phyloP scores from a whole-genome alignment of 148 eudicot species.

The Heliamphora exappendiculata region DNA sequence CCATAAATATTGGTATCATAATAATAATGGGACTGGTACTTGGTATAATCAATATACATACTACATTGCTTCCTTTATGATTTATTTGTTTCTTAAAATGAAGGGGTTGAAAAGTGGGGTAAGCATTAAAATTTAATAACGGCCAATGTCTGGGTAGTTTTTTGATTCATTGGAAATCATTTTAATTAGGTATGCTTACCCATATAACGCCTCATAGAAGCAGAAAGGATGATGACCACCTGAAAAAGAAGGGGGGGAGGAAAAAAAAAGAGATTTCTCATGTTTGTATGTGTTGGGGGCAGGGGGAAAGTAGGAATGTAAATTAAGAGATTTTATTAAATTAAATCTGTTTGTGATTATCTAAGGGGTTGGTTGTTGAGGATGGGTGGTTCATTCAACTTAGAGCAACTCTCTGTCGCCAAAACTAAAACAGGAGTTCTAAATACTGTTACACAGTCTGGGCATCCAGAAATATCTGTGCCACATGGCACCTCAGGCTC shows the following conservation, averaged over 20 bases:
- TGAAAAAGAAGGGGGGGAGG: neutral
- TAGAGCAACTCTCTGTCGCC: neutral
- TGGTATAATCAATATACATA: too few relatives aligned
- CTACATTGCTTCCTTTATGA: too few relatives aligned
- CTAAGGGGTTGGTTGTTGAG: neutral
- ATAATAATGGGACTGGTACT: too few relatives aligned
- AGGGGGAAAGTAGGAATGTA: too few relatives aligned
- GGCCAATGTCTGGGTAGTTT: neutral
- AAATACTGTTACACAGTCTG: neutral
- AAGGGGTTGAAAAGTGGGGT: neutral
- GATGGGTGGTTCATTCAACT: neutral
- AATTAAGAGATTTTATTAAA: too few relatives aligned
- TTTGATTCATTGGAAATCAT: neutral
- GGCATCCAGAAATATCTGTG: too few relatives aligned
- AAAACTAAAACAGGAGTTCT: neutral
- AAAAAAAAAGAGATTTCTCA: neutral
- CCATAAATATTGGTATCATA: neutral
- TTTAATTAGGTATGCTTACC: neutral
- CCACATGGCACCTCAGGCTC: too few relatives aligned
- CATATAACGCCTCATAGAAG: neutral
- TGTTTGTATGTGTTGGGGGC: neutral
- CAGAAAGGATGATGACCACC: neutral
- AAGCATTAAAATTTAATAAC: neutral
- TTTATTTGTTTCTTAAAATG: neutral
- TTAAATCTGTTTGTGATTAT: neutral